Percentiles rank a stretch among this genome's conserved stretches.
These are phyloP conservation scores for Plantago major DNA, from an alignment of 257 asterid genomes.

Conservation along the genomic window DNA sequence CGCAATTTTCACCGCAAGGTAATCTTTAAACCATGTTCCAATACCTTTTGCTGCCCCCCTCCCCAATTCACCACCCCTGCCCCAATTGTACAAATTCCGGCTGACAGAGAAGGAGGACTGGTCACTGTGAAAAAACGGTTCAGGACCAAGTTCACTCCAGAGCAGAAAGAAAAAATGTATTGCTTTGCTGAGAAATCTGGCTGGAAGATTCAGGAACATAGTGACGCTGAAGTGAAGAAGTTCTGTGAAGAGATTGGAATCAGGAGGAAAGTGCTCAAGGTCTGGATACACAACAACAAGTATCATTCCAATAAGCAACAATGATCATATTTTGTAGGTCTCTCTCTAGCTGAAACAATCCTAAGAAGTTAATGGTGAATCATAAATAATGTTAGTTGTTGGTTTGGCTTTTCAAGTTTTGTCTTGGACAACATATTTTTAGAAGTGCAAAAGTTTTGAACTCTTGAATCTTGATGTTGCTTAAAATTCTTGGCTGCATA, in stretches of 20 bases:
- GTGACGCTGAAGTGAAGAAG: constrained; percentile 34
- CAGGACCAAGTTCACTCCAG: neutral
- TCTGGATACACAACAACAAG: constrained; percentile 67
- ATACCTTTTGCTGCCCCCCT: neutral
- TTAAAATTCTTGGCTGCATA: too few species aligned
- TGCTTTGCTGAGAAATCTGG: constrained; percentile 39
- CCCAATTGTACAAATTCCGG: neutral
- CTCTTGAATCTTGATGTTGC: neutral
- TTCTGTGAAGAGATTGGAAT: constrained; percentile 43
- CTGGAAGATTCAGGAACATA: constrained; percentile 45
- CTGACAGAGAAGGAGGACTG: neutral
- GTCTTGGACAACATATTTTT: neutral
- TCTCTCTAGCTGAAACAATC: too few species aligned
- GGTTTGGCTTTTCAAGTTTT: too few species aligned
- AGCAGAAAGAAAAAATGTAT: constrained; percentile 21
- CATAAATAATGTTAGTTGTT: too few species aligned
- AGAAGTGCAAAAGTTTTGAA: too few species aligned
- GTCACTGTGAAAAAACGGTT: neutral
- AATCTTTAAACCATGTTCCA: neutral
- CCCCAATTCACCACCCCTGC: neutral
- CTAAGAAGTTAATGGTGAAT: too few species aligned
- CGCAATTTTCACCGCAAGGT: constrained; percentile 30
- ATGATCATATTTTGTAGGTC: too few species aligned
- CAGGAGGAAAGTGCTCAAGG: constrained; percentile 42
- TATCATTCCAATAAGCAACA: neutral